These are phyloP conservation scores for Galerina sulciceps DNA, from an alignment of 768 basidiomycete species.

Conservation along the genomic window DNA sequence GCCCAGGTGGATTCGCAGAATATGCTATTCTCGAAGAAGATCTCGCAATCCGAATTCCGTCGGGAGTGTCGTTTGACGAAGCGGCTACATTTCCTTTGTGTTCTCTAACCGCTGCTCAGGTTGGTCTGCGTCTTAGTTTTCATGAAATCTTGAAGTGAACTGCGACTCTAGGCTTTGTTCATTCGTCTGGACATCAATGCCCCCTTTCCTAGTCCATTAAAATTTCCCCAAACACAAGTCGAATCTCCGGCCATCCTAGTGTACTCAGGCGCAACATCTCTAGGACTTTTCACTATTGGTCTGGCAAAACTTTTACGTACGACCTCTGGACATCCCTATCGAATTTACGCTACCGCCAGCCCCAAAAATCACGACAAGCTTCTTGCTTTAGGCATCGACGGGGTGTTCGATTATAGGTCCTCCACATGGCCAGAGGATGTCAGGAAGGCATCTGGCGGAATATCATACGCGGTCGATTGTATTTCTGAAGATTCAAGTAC, in stretches of 20 bases:
- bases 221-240: constrained; percentile 10
- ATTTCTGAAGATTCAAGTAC: constrained; percentile 37
- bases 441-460: constrained; percentile 28
- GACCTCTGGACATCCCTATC: constrained; percentile 25
- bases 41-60: constrained; percentile 31
- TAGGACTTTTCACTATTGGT: constrained; percentile 35
- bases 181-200: constrained; percentile 32
- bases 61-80: constrained; percentile 32
- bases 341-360: constrained; percentile 34
- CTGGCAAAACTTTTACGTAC: constrained; percentile 29
- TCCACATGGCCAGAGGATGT: constrained; percentile 34
- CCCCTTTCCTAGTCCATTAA: constrained; percentile 30
- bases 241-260: constrained; percentile 31
- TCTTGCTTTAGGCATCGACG: constrained; percentile 30
- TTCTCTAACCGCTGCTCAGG: constrained; percentile 37
- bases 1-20: constrained; percentile 40
- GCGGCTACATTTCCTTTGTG: constrained; percentile 36
- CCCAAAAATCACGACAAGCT: constrained; percentile 32
- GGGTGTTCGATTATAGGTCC: constrained; percentile 35
- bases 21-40: constrained; percentile 37
- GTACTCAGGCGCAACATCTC: constrained; percentile 38
- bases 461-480: constrained; percentile 36
- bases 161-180: constrained; percentile 30
- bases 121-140: constrained; percentile 5
- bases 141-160: background rate